Base-by-base conservation (phyloP, 176 grass and related monocot genomes). In the Oryza punctata region DNA sequence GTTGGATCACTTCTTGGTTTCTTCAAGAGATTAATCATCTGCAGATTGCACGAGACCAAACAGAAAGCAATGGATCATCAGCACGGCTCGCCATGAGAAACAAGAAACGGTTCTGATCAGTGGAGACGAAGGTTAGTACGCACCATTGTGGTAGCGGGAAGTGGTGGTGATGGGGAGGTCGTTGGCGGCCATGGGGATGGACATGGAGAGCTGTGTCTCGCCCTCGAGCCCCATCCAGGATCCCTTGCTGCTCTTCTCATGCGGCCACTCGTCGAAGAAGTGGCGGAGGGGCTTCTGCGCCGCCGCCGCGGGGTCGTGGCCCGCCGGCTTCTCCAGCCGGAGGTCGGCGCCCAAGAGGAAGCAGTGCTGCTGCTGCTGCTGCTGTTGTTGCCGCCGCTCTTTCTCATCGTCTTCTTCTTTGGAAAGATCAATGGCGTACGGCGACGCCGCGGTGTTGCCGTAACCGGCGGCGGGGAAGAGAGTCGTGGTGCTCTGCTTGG, bases 301-400 rank as follows among this genome's bases (percentile, higher is more conserved):
- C 73, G 72, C 84, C 24, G 82, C 45, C 3, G 49, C 21, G 25
- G 25, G 50, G 41, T 40, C 82, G 12, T 73, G 46, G 10, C 63
- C 45, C 2, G 68, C 43, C 6, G 92, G 88, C 60, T 90, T 92
- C 72, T 97, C 95, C 30, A 97, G 90, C 45, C 91, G 73, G 30
- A 97, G 82, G 78, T 97, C 95, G 7, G 95, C 49, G 0, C 95
- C 95, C 1, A 97, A 78, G 7, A 97, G 81, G 81, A 97, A 97
- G 84, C 95, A 97, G 90, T 97, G 95, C 84, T 97, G 94, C 79
- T 90, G 91, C n/a, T n/a, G n/a, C n/a, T n/a, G n/a, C 68, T 89
- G 87, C 41, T 50, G 35, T 7, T 7, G 49, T 19, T 85, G 84
- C 63, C 91, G 84, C n/a, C 80, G 21, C 63, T 89, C 77, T 9